A percentile compares a stretch with the other conserved stretches of the same genome.
These are phyloP conservation scores for Lathyrus tuberosus DNA, from an alignment of 306 rosid genomes.

Conservation along the genomic window DNA sequence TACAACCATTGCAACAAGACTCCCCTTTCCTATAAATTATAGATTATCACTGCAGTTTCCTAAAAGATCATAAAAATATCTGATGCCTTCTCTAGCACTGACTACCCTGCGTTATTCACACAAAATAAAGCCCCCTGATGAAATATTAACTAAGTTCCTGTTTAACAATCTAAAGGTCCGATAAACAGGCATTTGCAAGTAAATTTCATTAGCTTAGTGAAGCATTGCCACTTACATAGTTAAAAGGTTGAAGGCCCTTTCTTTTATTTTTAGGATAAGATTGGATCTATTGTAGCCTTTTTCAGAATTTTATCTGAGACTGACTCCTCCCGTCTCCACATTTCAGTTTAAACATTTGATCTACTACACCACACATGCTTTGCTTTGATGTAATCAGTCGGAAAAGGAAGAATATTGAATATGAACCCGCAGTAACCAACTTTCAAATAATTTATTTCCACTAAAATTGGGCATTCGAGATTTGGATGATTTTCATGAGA, in stretches of 20 bases:
- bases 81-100: background rate
- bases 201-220: background rate
- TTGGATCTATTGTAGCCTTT: conserved; percentile 6
- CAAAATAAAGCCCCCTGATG: background rate
- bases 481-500: conserved; percentile 1
- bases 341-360: background rate
- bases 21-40: background rate
- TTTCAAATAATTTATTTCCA: background rate
- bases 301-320: conserved; percentile 14
- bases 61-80: background rate
- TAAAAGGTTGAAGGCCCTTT: background rate
- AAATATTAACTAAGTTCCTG: background rate
- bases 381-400: background rate
- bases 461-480: background rate
- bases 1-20: background rate
- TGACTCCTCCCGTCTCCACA: conserved; percentile 1
- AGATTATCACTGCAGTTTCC: conserved; percentile 1
- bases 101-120: background rate
- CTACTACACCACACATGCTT: background rate
- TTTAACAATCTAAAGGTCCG: background rate
- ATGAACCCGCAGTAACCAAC: conserved; percentile 18
- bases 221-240: background rate
- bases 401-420: background rate
- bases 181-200: background rate
- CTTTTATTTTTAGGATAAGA: conserved; percentile 24